A percentile compares a stretch with the other conserved stretches of the same genome.
Evolutionary conservation across 108 stramenopile genomes (phyloP).

Genomic region (Pseudonitzschia multiseries): DNA sequence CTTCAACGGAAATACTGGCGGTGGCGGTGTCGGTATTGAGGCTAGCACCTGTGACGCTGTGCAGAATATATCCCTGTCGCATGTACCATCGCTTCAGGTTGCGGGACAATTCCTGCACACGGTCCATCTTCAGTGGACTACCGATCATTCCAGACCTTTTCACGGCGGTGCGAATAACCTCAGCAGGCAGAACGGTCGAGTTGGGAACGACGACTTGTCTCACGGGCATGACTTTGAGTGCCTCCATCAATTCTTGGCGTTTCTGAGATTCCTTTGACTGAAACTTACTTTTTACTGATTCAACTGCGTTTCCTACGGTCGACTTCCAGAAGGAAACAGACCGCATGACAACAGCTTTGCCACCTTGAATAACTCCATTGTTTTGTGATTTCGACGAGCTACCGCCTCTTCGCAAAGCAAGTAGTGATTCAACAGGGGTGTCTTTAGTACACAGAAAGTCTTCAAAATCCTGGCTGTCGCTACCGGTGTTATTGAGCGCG

Average conservation of each 20-base stretch:
- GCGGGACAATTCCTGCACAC: conserved; percentile 61
- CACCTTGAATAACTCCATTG: conserved; percentile 5
- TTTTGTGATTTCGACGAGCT: neutral
- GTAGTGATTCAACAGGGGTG: neutral
- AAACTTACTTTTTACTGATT: conserved; percentile 15
- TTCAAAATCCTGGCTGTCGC: neutral
- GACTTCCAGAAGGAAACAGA: conserved; percentile 25
- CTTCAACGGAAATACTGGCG: conserved; percentile 45
- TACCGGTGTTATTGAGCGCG: neutral
- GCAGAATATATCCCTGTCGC: conserved; percentile 73
- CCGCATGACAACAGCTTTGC: neutral
- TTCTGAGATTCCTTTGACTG: conserved; percentile 15
- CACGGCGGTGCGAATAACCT: conserved; percentile 59
- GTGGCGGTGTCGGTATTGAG: conserved; percentile 55
- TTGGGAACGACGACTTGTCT: conserved; percentile 47
- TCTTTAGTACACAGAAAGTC: neutral
- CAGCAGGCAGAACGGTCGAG: conserved; percentile 60
- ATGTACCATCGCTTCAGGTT: conserved; percentile 66
- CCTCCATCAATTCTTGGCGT: conserved; percentile 37
- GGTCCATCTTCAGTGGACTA: conserved; percentile 52
- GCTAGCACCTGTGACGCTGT: conserved; percentile 67
- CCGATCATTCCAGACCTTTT: conserved; percentile 66
- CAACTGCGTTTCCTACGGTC: conserved; percentile 1
- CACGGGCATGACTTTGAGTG: conserved; percentile 40
- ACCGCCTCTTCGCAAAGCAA: conserved; percentile 6